Evolutionary conservation across 306 rosid species (phyloP), one percentile per base, ranked within the genome.

Genomic region (Cucurbita maxima): DNA sequence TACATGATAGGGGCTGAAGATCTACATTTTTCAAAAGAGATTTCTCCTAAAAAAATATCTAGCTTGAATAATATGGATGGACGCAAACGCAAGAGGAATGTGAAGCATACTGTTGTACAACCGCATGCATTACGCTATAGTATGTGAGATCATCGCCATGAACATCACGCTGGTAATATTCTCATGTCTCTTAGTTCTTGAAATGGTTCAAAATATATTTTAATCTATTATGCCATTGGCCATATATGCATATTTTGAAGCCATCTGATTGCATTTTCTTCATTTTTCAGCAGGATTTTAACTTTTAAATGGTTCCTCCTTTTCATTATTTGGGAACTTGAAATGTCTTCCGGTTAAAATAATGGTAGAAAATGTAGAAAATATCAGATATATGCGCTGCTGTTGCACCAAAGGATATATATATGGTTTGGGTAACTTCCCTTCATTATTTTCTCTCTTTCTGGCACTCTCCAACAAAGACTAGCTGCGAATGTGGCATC

Each of bases 1-100:
- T 95, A 89, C 81, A 95, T 91, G 96, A 95, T 95, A 75, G 86
- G 86, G 66, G 96, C 96, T 22, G 91, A 91, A 80, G 97, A 95
- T 80, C 81, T 95, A 15, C 90, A 80, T 75, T 80, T 87, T 63
- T 81, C 82, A 78, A 86, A 83, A 81, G 67, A 53, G 54, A 81
- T 77, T 66, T 67, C 74, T 60, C 58, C 78, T 45, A 58, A 70
- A 80, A 83, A 59, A 79, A 81, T 84, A 78, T 80, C 70, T 38
- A 75, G 79, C 52, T 18, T 77, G 60, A 34, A 72, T 57, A 60
- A 76, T 77, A 41, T 74, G 37, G 85, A 71, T 66, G 87, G 82
- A 75, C 81, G 80, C 81, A 88, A 86, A 79, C 89, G 82, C 75
- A 87, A 59, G 81, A 89, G 76, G 80, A 91, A 84, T 56, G 72